Base-by-base conservation (phyloP, 2,329 filamentous ascomycete species). In the Massarina eburnea region DNA sequence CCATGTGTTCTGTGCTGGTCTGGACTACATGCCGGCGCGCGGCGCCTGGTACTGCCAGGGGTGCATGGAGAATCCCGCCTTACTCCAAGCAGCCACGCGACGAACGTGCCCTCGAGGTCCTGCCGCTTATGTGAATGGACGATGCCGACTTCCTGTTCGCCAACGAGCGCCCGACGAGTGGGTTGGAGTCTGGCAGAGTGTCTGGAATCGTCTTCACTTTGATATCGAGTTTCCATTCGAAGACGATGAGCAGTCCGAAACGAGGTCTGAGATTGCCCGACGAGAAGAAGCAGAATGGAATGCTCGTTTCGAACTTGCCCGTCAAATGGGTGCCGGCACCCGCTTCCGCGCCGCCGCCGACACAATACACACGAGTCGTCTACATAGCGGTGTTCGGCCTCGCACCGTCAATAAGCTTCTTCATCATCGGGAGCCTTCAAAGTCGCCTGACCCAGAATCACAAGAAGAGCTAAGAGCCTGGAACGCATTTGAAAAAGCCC, bases 41-140 rank as follows among this genome's bases (percentile, higher is more conserved):
- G 88, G 88, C 21, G 77, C 85, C 54, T 99, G 92, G 91, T 96
- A 92, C 69, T 99, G 94, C 74, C 85, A 94, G 71, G 84, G 88
- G 59, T 99, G 94, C 70, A 70, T 69, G 36, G 66, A 71, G 52
- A 68, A 69, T 41, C 67, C 68, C 1, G 51, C 62, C 17, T 44
- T 65, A 47, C 69, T 68, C 50, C 70, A 63, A 58, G 70, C 61
- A 52, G 74, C 66, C 48, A 49, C 57, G 19, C 60, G 57, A 29
- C 59, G 57, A 9, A 50, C 54, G 9, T 48, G 54, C 19, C 46
- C 59, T 17, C 55, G 61, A 36, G 61, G 61, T 27, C 67, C 62
- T 43, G 66, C 62, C 29, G 63, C 59, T 39, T 69, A 60, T 57
- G 48, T 61, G 24, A 62, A 62, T 34, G 58, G 61, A 29, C 55